Evolutionary conservation across 2,329 filamentous ascomycete genomes (phyloP), one percentile per base, ranked within the genome.

Genomic region (Colletotrichum somersetense): DNA sequence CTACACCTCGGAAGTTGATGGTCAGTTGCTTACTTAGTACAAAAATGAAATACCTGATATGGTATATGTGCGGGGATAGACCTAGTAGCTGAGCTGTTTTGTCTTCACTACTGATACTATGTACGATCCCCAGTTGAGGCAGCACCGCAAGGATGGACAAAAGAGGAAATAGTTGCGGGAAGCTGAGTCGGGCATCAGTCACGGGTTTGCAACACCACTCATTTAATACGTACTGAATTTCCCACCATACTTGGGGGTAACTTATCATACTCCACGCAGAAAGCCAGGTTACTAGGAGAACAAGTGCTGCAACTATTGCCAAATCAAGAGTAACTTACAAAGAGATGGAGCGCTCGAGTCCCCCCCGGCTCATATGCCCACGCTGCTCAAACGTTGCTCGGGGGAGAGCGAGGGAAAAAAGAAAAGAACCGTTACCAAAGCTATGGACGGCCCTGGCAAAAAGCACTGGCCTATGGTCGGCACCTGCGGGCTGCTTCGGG

Each of bases 131-230:
- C 56, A 64, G 75, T 66, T 18, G 66, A 46, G 40, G 38, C 42
- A 73, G 46, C 33, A 33, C 61, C 66, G 71, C 67, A 71, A 71
- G 23, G 18, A 33, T 50, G 30, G 52, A 66, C 71, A 18, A 71
- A 71, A 71, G 38, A 73, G 71, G 67, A 66, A 73, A 71, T 58
- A 16, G 62, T 73, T 71, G 71, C 71, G 71, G 59, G 42, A 46
- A 62, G 16, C n/a, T 18, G 26, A 38, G 46, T 46, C 40, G 26
- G 35, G 44, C 44, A 55, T 38, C 35, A 38, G 35, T 38, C 10
- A 38, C 12, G 38, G 38, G 38, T 40, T 40, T 40, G 38, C 12
- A 57, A 23, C 53, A 38, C 33, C 20, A 16, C 23, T 40, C 55
- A 16, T n/a, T 57, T n/a, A 18, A n/a, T 57, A n/a, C 44, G 18